Percentiles rank a stretch among this genome's conserved stretches.
Conservation (phyloP, 2,329 filamentous ascomycete species). For the Escovopsis weberi region DNA sequence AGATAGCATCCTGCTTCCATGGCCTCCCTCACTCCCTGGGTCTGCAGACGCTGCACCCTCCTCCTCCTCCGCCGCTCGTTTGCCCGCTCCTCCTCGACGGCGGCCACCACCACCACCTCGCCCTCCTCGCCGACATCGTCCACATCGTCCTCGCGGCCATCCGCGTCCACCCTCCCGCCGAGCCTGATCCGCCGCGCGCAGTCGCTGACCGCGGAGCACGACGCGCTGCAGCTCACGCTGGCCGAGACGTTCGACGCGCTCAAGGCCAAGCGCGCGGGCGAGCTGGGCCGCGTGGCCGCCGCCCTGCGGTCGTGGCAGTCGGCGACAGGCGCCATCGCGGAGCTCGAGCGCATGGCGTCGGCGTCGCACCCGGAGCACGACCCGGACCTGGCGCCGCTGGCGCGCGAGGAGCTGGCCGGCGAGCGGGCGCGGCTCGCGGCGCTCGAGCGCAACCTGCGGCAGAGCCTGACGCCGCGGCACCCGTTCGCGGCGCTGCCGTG, state of each 20-base stretch:
- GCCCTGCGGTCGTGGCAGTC: conserved; percentile 46
- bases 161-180: conserved; percentile 25
- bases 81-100: conserved; percentile 17
- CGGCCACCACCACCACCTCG: conserved; percentile 10
- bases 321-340: conserved; percentile 35
- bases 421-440: conserved; percentile 47
- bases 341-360: conserved; percentile 36
- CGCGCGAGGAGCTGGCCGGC: conserved; percentile 64
- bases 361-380: conserved; percentile 33
- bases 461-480: conserved; percentile 70
- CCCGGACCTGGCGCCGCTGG: conserved; percentile 60
- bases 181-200: conserved; percentile 46
- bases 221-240: conserved; percentile 35
- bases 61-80: conserved; percentile 10
- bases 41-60: conserved; percentile 20
- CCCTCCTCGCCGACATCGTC: no score
- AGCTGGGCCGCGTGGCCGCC: conserved; percentile 41
- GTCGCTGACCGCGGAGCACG: conserved; percentile 42
- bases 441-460: conserved; percentile 55
- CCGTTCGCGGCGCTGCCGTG: conserved; percentile 84
- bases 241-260: conserved; percentile 40
- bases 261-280: conserved; percentile 44
- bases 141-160: no score
- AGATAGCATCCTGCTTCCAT: no score
- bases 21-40: conserved; percentile 16